Evolutionary conservation across 768 basidiomycete species (phyloP), one percentile per base, ranked within the genome.

Genomic region (Xerocomellus intermedius): DNA sequence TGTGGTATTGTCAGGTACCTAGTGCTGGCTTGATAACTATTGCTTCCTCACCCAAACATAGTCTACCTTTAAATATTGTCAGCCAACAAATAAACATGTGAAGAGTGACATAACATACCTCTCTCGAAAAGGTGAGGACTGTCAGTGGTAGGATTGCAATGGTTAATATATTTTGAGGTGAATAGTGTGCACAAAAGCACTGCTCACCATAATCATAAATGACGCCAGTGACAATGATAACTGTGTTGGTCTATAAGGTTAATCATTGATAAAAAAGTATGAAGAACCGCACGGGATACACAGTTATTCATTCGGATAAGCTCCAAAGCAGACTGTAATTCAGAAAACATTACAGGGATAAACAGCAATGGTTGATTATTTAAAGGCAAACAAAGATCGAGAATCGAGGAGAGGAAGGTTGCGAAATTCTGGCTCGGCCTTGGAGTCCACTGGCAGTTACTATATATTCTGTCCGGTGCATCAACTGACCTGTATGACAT

Each of bases 111-210:
- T 19, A 9, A 41, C 24, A 17, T n/a, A n/a, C 56, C 48, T 58
- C 56, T n/a, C 32, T 43, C 4, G 52, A 21, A 16, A 57, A 45
- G 24, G 37, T 57, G 35, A 57, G 56, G n/a, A 46, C 56, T 57
- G 19, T n/a, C 5, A 33, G n/a, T 17, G 3, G n/a, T 4, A 10
- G 32, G 22, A 4, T 48, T 17, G 26, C 21, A 24, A 24, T 24
- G 5, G 16, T 41, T n/a, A 28, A 5, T 32, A 14, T 36, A 37
- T 4, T 13, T n/a, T 19, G 21, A 37, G 17, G 6, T 14, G 1
- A n/a, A 8, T 8, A n/a, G 26, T 8, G 4, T 13, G 36, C 2
- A 26, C 24, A 12, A 28, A 17, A 3, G 6, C 2, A n/a, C 9
- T 5, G 12, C 28, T 12, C 12, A 44, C 43, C 5, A 30, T 28